Percentiles rank a stretch among this genome's conserved stretches.
These are phyloP conservation scores for Dactylellina drechsleri DNA, from an alignment of 2,329 filamentous ascomycete species.

Conservation along the genomic window DNA sequence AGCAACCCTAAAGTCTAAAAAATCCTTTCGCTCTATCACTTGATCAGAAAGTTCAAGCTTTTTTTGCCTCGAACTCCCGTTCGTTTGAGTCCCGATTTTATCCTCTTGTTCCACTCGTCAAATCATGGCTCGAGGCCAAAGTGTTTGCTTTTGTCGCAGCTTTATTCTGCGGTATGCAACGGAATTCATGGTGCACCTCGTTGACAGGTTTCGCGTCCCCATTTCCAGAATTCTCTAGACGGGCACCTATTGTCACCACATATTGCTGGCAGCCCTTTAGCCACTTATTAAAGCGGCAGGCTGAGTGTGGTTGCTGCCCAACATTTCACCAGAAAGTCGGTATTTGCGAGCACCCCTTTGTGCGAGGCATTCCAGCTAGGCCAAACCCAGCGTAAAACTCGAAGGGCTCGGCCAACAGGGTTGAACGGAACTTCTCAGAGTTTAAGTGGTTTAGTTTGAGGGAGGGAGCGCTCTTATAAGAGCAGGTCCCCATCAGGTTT, in stretches of 20 bases:
- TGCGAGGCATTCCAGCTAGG: constrained; percentile 52
- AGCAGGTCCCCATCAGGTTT: constrained; percentile 50
- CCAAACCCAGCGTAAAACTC: constrained; percentile 36
- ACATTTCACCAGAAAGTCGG: constrained; percentile 36
- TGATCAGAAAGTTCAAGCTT: constrained; percentile 48
- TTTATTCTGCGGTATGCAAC: constrained; percentile 37
- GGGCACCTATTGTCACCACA: constrained; percentile 19
- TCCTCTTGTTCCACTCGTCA: constrained; percentile 29
- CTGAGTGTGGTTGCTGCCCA: constrained; percentile 50
- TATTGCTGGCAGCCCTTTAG: constrained; percentile 26
- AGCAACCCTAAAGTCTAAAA: constrained; percentile 46
- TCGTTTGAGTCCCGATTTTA: constrained; percentile 15
- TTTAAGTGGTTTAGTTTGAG: constrained; percentile 6
- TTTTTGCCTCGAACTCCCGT: constrained; percentile 32
- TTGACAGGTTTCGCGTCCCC: constrained; percentile 47
- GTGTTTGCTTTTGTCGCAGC: constrained; percentile 49
- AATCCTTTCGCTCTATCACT: constrained; percentile 46
- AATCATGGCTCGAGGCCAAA: constrained; percentile 44
- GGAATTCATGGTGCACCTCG: constrained; percentile 36
- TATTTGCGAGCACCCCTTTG: constrained; percentile 51
- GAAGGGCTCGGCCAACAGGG: constrained; percentile 39
- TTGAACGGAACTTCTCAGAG: constrained; percentile 26
- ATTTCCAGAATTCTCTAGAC: constrained; percentile 41
- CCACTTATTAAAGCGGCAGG: constrained; percentile 52
- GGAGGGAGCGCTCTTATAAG: constrained; percentile 40